These are phyloP conservation scores for Umbelopsis isabellina DNA, from an alignment of 192 early-diverging fungal genomes.

Conservation along the genomic window DNA sequence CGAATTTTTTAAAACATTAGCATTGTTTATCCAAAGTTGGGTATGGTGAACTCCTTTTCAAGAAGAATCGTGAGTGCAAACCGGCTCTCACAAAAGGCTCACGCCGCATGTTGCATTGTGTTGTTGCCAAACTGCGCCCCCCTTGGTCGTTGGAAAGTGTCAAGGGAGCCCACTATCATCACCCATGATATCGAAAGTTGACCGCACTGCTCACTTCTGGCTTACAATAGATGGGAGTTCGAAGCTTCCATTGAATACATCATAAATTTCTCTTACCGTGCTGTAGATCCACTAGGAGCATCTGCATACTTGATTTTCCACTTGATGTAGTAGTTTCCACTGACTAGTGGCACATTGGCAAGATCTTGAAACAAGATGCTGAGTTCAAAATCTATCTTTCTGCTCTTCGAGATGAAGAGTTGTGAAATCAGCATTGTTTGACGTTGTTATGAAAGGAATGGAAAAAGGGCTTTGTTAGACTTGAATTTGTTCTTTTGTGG, in stretches of 20 bases:
- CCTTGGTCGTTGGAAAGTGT: not conserved
- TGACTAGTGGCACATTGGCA: slow-evolving; percentile 79
- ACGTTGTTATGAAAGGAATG: not conserved
- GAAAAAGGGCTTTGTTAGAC: not conserved
- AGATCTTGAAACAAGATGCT: slow-evolving; percentile 72
- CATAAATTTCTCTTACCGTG: slow-evolving; percentile 33
- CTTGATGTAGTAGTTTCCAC: slow-evolving; percentile 80
- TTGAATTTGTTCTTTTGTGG: not conserved
- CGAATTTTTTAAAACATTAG: slow-evolving; percentile 13
- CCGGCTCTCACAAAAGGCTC: not conserved
- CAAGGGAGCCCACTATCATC: too few relatives aligned
- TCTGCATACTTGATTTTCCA: slow-evolving; percentile 66
- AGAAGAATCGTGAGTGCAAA: not conserved
- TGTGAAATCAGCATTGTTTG: slow-evolving; percentile 48
- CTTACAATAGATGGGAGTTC: too few relatives aligned
- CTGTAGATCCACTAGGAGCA: slow-evolving; percentile 37
- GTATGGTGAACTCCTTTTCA: not conserved
- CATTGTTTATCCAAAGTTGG: not conserved
- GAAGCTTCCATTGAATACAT: not conserved
- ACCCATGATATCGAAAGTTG: too few relatives aligned
- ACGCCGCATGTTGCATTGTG: not conserved
- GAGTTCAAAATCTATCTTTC: slow-evolving; percentile 70
- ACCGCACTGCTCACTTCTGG: too few relatives aligned
- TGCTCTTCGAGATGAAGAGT: slow-evolving; percentile 71
- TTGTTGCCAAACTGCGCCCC: slow-evolving; percentile 5